These are phyloP conservation scores for Candida montana DNA, from an alignment of 805 yeast species.

Conservation along the genomic window DNA sequence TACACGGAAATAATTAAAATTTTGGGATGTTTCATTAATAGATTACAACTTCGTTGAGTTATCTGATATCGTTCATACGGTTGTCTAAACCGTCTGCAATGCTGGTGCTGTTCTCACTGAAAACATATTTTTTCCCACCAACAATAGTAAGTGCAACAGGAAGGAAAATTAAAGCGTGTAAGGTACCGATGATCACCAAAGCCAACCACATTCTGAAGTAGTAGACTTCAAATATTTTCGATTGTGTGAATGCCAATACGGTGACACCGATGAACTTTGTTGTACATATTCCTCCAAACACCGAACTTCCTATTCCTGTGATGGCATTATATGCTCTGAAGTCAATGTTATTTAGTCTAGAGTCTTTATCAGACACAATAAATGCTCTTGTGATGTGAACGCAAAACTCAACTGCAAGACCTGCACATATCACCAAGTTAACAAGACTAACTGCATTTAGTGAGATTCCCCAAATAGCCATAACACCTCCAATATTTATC, in stretches of 20 bases:
- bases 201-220: constrained; percentile 95
- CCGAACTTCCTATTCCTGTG: constrained; percentile 80
- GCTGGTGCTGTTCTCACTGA: constrained; percentile 29
- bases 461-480: constrained; percentile 70
- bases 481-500: constrained; percentile 70
- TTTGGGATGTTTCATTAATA: no score
- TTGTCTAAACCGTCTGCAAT: constrained; percentile 28
- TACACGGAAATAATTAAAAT: no score
- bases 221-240: constrained; percentile 84
- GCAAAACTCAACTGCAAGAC: constrained; percentile 91
- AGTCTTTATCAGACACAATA: constrained; percentile 30
- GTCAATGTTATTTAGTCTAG: constrained; percentile 26
- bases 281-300: constrained; percentile 82
- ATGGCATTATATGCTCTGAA: constrained; percentile 51
- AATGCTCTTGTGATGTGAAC: constrained; percentile 81
- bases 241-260: constrained; percentile 80
- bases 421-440: constrained; percentile 86
- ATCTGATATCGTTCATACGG: constrained; percentile 11
- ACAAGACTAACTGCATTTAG: constrained; percentile 88
- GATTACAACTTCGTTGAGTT: no score
- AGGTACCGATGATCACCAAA: constrained; percentile 66
- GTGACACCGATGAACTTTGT: constrained; percentile 86
- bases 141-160: constrained; percentile 65
- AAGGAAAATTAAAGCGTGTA: constrained; percentile 72
- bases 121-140: constrained; percentile 56